Percentiles rank a stretch among this genome's conserved stretches.
Evolutionary conservation across 2,329 filamentous ascomycete species (phyloP).

Genomic region (Colletotrichum viniferum): DNA sequence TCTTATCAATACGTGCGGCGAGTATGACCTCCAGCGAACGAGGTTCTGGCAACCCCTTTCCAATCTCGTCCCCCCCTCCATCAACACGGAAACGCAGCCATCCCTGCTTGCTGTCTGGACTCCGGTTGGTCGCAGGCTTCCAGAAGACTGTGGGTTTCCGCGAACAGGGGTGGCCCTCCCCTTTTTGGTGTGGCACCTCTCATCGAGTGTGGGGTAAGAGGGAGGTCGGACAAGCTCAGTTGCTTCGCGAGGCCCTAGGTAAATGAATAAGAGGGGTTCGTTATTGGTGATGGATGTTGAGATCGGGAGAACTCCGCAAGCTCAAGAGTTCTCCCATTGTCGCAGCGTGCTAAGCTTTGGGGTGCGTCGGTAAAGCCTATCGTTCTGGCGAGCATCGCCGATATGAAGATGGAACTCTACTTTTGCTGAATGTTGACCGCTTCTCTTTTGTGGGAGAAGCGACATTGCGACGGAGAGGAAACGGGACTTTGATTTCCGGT

Average conservation of each 20-base stretch:
- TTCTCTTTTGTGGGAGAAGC: background rate
- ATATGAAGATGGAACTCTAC: background rate
- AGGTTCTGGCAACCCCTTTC: slow-evolving; percentile 4
- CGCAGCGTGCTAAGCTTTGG: background rate
- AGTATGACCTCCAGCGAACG: background rate
- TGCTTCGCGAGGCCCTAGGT: background rate
- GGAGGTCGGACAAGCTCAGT: background rate
- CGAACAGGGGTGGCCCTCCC: background rate
- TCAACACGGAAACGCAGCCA: background rate
- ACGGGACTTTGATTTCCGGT: background rate
- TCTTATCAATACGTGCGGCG: slow-evolving; percentile 5
- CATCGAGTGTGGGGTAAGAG: slow-evolving; percentile 12
- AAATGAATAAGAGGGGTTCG: background rate
- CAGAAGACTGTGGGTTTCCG: slow-evolving; percentile 13
- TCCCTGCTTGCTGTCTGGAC: background rate
- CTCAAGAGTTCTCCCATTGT: background rate
- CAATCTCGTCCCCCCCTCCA: background rate
- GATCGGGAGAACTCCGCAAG: background rate
- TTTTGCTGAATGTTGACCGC: background rate
- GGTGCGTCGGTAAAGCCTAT: background rate
- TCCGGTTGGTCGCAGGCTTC: slow-evolving; percentile 15
- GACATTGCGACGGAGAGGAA: background rate
- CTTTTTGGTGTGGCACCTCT: background rate
- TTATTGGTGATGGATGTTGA: slow-evolving; percentile 4
- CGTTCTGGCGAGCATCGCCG: background rate